Base-by-base conservation (phyloP, 257 asterid genomes). In the Scutellaria barbata region DNA sequence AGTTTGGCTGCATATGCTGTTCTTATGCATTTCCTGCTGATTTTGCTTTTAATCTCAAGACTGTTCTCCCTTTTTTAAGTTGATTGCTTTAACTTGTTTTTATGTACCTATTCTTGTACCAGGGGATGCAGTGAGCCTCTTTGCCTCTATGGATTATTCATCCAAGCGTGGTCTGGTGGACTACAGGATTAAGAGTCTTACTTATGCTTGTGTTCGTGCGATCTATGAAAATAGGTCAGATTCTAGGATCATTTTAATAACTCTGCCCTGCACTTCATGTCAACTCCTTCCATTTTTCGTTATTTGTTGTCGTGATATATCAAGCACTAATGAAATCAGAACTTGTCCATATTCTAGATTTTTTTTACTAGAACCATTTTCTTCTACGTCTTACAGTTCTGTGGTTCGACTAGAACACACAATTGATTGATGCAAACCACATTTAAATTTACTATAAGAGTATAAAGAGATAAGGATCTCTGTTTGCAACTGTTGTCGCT, bases 191-290 rank as follows among this genome's bases (percentile, higher is more conserved):
- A 89, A 87, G 85, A 77, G 75, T 73, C 79, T 92, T 74, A 77
- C 86, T 43, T 72, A 77, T 81, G 87, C 88, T 77, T 95, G 99
- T 80, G 58, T 89, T 76, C 80, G 74, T 74, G 96, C 96, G 3
- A 67, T 95, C 75, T 77, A 92, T 56, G 93, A 85, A 47, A 90
- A 89, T 75, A 95, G 99, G 99, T 94, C 45, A 62, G 85, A 65
- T 72, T 51, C 47, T 63, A 18, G 63, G 60, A 56, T 70, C 42
- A 17, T 8, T 66, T 71, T 11, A n/a, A 10, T 39, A 63, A 33
- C 51, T 73, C 51, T 58, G 41, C 52, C 13, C 6, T 7, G 18
- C 72, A 62, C 41, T 47, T 35, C 41, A 65, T 63, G 50, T 74
- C 1, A 42, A 60, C 52, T 48, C 41, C 46, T 77, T 20, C 50